Evolutionary conservation across 306 rosid genomes (phyloP), one percentile per base, ranked within the genome.

Genomic region (Prosopis cineraria): DNA sequence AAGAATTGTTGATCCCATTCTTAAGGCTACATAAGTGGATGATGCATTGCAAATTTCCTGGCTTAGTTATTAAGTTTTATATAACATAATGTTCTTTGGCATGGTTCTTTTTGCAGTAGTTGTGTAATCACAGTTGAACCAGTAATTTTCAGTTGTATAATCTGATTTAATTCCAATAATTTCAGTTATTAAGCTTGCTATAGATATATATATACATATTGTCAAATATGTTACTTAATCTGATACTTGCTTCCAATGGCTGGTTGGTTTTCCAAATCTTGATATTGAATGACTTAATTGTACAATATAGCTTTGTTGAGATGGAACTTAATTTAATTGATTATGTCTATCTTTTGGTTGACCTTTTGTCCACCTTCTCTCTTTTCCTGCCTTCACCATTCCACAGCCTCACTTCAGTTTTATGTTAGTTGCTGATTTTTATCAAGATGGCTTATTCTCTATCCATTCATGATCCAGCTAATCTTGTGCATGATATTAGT

Each of bases 401-500:
- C 36, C 45, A 25, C 44, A 59, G 40, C 37, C 75, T 45, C 80
- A 76, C 52, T 64, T 78, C 7, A 40, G 68, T 43, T 72, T 45
- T 45, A 11, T 59, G 30, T 53, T 74, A 41, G 72, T 68, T 67
- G 44, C 50, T 72, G 48, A 36, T 37, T 65, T 48, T 65, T 37
- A n/a, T 67, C 72, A 39, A 37, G 52, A 20, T 67, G 30, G 50
- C 74, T 66, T 66, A 81, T 86, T 68, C 33, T 82, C 25, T 86
- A 20, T 79, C 80, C 85, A 70, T 83, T 65, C 78, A 95, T 98
- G 99, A 98, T 48, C 84, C 96, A 68, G 82, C 90, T 64, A 93
- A 92, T 89, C 88, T 95, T 82, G 97, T 95, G 45, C 96, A 83
- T 68, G 99, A 95, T 86, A 77, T 98, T 63, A 95, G 90, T 86